Evolutionary conservation across 495 filamentous ascomycete species (phyloP).

Genomic region (Sordaria brevicollis): DNA sequence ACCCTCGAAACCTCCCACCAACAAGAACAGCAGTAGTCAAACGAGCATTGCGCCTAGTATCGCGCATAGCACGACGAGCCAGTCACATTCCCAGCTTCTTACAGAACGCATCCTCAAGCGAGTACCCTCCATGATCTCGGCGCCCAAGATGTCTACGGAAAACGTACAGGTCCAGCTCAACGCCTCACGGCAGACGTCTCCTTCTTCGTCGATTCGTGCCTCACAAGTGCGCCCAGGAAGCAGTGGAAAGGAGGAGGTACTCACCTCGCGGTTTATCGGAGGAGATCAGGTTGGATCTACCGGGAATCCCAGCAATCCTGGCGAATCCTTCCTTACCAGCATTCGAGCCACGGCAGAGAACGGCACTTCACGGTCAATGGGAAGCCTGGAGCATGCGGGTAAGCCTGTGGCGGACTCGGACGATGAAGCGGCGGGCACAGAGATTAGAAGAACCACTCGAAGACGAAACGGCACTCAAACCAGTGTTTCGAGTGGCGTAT

Average conservation of each 20-base stretch:
- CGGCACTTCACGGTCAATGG: conserved; percentile 11
- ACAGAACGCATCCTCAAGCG: conserved; percentile 51
- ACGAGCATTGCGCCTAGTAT: conserved; percentile 5
- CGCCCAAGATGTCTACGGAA: conserved; percentile 49
- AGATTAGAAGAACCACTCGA: conserved; percentile 29
- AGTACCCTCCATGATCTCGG: conserved; percentile 42
- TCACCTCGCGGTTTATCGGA: conserved; percentile 41
- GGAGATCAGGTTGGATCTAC: background rate
- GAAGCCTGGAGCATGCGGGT: conserved; percentile 13
- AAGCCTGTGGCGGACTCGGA: conserved; percentile 1
- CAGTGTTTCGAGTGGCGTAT: conserved; percentile 4
- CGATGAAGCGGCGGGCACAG: conserved; percentile 9
- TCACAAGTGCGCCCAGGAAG: conserved; percentile 23
- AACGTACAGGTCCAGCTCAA: conserved; percentile 37
- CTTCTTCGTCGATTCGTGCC: conserved; percentile 4
- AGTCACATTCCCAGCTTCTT: conserved; percentile 34
- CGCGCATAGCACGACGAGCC: conserved; percentile 14
- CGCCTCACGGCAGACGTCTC: conserved; percentile 30
- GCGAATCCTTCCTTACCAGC: conserved; percentile 17
- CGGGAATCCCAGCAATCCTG: conserved; percentile 1
- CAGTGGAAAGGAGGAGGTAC: conserved; percentile 32
- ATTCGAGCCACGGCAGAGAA: conserved; percentile 1
- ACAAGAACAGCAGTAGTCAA: background rate
- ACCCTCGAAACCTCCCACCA: background rate
- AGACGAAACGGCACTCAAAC: conserved; percentile 6